Conservation (phyloP, 1,139 yeast genomes). For the Keqinozyma sinolaborantium region DNA sequence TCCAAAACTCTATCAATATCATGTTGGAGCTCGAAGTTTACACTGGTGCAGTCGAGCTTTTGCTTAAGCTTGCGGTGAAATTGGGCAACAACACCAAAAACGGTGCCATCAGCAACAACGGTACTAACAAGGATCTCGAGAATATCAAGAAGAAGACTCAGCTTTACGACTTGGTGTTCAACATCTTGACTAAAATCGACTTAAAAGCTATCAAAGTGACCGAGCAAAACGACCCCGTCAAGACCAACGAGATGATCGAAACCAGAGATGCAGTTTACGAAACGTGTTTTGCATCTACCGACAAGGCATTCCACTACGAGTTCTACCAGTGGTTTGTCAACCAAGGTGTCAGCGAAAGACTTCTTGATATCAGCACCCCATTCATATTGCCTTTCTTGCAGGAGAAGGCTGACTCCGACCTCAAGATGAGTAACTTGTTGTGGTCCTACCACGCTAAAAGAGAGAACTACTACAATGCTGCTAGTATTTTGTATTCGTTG, state of each 20-base stretch:
- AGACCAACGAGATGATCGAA: constrained; percentile 52
- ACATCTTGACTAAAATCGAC: constrained; percentile 69
- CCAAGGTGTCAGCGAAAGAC: constrained; percentile 72
- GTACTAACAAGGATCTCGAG: constrained; percentile 9
- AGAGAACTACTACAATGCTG: constrained; percentile 77
- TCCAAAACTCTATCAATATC: constrained; percentile 75
- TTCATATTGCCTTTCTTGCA: constrained; percentile 74
- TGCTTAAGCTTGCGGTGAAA: constrained; percentile 71
- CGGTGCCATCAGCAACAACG: constrained; percentile 6
- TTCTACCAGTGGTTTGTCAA: constrained; percentile 90
- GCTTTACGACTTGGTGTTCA: constrained; percentile 72
- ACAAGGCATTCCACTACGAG: constrained; percentile 82
- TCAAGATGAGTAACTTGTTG: constrained; percentile 74
- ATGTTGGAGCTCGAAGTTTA: constrained; percentile 76
- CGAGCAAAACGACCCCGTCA: constrained; percentile 39
- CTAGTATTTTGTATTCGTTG: constrained; percentile 70
- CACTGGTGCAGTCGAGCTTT: constrained; percentile 83
- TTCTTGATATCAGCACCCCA: constrained; percentile 78
- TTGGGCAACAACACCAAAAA: constrained; percentile 28
- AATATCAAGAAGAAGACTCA: constrained; percentile 40
- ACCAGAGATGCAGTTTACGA: constrained; percentile 71
- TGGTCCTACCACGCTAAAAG: constrained; percentile 90
- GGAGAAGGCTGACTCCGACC: constrained; percentile 63
- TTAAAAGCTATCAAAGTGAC: constrained; percentile 55
- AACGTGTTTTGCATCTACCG: constrained; percentile 70